A percentile compares a stretch with the other conserved stretches of the same genome.
These are phyloP conservation scores for Kondoa subrosea DNA, from an alignment of 768 basidiomycete genomes.

Conservation along the genomic window DNA sequence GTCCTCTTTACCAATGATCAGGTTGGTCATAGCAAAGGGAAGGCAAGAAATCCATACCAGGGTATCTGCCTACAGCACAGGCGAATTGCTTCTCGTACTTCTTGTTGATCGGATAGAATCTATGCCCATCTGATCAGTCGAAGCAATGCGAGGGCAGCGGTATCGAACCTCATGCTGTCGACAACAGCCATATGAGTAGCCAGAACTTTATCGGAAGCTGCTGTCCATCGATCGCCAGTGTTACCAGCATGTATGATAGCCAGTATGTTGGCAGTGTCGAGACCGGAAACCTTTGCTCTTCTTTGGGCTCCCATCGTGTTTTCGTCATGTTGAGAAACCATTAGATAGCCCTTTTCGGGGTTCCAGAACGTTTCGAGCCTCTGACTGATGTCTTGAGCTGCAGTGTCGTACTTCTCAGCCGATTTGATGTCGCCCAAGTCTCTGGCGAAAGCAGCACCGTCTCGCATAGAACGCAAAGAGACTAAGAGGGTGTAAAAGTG, in stretches of 20 bases:
- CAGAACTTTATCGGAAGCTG: constrained; percentile 45
- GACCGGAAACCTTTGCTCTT: not conserved
- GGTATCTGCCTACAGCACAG: constrained; percentile 59
- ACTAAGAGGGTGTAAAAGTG: constrained; percentile 70
- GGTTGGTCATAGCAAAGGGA: no score
- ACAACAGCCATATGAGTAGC: constrained; percentile 46
- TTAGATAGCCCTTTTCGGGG: constrained; percentile 2
- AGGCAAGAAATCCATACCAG: no score
- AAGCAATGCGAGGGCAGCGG: not conserved
- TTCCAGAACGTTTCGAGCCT: not conserved
- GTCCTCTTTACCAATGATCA: no score
- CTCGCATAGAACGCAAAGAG: constrained; percentile 45
- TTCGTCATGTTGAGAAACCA: not conserved
- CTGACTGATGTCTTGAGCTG: not conserved
- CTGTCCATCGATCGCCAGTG: not conserved
- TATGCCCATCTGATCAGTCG: not conserved
- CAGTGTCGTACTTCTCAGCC: not conserved
- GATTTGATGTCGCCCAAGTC: not conserved
- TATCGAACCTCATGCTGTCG: constrained; percentile 46
- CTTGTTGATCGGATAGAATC: constrained; percentile 48
- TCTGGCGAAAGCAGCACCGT: constrained; percentile 1
- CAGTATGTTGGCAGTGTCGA: not conserved
- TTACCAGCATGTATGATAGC: constrained; percentile 1
- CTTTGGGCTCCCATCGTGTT: not conserved
- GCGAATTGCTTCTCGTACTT: constrained; percentile 42